Evolutionary conservation across 768 basidiomycete genomes (phyloP), one percentile per base, ranked within the genome.

Genomic region (Cystofilobasidium macerans): DNA sequence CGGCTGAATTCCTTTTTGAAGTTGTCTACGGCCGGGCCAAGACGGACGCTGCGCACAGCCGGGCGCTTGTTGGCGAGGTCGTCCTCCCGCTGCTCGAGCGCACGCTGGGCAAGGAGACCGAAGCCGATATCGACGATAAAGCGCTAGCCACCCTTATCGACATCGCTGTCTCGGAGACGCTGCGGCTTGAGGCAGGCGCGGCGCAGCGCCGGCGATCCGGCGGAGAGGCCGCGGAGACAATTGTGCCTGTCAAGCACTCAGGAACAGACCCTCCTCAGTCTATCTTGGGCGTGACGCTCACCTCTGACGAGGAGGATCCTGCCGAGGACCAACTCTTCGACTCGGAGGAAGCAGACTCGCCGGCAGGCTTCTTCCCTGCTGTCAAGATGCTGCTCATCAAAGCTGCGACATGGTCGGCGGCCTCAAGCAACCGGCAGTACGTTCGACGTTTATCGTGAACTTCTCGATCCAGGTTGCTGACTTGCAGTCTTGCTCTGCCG

Each of bases 51-150:
- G 70, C 65, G 14, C 68, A 72, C 4, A 69, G 77, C 18, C 61
- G 67, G 1, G 69, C 71, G 43, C 70, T 78, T 2, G 72, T 78
- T 40, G 70, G 71, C 22, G 45, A 69, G 28, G 73, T 77, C 43
- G 67, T 79, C 53, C 70, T 78, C 32, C 77, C 76, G 2, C 71
- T 78, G 36, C 65, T 77, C 22, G 77, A 78, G 64, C 67, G 72
- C 40, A 73, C 72, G 11, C 67, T 78, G 32, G 64, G 72, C 47
- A 62, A 69, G 22, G 74, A 76, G 65, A 67, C 66, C 58, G 75
- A 77, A 35, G 70, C 72, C 8, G 70, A 68, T n/a, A 74, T 79
- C 53, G 71, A 71, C 45, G 71, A 73, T 59, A 69, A 69, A 22
- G 73, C 75, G 16, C 71, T 75, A 57, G 61, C 65, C 28, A 72